Evolutionary conservation across 345 rosid genomes (phyloP).

Genomic region (Eutrema yunnanense): DNA sequence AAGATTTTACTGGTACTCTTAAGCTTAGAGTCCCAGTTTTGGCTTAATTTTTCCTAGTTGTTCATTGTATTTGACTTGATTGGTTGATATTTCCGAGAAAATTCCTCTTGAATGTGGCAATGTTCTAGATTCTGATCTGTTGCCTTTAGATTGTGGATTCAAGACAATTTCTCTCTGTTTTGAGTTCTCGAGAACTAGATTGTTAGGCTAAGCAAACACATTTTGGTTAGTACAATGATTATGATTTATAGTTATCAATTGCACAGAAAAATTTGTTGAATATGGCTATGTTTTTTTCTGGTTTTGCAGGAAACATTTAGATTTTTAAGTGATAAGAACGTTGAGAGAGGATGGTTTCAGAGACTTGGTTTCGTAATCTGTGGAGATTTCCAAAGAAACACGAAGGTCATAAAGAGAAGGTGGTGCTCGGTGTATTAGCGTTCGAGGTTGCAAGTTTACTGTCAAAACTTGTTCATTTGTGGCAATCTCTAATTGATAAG

Average conservation of each 20-base stretch:
- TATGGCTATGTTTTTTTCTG: no score
- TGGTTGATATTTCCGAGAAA: not conserved
- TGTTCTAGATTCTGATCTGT: conserved; percentile 1
- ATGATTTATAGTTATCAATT: no score
- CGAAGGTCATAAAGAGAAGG: conserved; percentile 50
- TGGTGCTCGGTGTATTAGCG: conserved; percentile 66
- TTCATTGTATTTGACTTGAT: not conserved
- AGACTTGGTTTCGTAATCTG: conserved; percentile 81
- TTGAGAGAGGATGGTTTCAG: conserved; percentile 60
- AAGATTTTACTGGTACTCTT: not conserved
- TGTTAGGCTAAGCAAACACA: no score
- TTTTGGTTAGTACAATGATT: no score
- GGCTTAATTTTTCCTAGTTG: not conserved
- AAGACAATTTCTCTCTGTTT: no score
- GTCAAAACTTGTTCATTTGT: conserved; percentile 79
- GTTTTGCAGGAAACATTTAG: no score
- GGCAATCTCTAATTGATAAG: conserved; percentile 89
- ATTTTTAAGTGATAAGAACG: no score
- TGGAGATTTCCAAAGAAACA: conserved; percentile 68
- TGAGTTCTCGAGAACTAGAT: no score
- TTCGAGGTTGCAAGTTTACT: conserved; percentile 85
- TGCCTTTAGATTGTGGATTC: not conserved
- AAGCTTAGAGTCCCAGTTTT: not conserved
- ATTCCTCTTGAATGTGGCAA: not conserved
- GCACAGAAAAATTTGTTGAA: no score